phyloP scores from a whole-genome alignment of 441 rosid species.

The Syzygium malaccense region DNA sequence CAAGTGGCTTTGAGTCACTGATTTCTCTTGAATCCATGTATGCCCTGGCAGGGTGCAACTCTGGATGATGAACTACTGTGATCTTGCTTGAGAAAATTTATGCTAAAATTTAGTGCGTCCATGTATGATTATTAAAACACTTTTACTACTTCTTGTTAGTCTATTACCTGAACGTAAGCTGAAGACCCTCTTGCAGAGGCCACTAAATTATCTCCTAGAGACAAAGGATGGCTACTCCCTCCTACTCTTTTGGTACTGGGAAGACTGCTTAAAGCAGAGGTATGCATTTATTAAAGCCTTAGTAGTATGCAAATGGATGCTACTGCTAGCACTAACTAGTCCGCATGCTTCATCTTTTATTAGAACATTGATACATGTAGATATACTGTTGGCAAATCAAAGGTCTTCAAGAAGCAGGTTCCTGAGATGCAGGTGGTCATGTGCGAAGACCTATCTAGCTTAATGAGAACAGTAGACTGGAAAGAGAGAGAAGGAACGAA shows the following conservation, averaged over 20 bases:
- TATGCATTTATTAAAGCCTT: slow-evolving; percentile 10
- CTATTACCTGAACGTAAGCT: slow-evolving; percentile 90
- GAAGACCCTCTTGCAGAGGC: slow-evolving; percentile 79
- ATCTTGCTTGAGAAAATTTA: neutral
- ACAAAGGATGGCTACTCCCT: slow-evolving; percentile 90
- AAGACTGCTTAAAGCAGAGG: slow-evolving; percentile 94
- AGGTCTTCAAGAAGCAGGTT: neutral
- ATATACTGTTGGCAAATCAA: neutral
- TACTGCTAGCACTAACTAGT: neutral
- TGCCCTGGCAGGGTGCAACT: neutral
- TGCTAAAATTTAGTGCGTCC: neutral
- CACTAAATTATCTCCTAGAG: slow-evolving; percentile 61
- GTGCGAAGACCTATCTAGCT: neutral
- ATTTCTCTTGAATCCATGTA: neutral
- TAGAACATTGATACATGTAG: neutral
- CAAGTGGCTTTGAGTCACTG: neutral
- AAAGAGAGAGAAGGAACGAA: neutral
- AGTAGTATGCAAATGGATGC: neutral
- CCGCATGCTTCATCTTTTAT: neutral
- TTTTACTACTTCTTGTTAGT: slow-evolving; percentile 23
- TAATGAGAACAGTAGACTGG: neutral
- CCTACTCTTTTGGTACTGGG: slow-evolving; percentile 93
- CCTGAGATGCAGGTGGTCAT: neutral
- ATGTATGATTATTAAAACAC: neutral
- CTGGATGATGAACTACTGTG: neutral